These are phyloP conservation scores for Candida ascalaphidarum DNA, from an alignment of 805 yeast genomes.

Conservation along the genomic window DNA sequence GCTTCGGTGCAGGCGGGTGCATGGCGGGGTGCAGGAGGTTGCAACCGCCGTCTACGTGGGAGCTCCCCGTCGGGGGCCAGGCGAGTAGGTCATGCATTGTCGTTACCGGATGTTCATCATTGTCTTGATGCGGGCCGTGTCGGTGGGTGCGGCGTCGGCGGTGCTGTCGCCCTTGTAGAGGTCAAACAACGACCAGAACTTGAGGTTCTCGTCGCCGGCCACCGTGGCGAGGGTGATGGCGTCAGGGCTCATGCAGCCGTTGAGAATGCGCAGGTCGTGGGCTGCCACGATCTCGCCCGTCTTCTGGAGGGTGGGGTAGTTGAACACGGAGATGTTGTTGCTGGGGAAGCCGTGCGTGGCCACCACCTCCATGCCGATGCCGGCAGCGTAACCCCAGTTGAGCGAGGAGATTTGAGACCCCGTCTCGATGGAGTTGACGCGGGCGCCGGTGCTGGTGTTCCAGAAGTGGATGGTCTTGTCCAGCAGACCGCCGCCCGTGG, in stretches of 20 bases:
- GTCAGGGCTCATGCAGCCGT: conserved; percentile 83
- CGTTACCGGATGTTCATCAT: too few species aligned
- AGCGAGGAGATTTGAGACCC: conserved; percentile 93
- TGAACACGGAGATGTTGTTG: conserved; percentile 74
- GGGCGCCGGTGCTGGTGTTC: conserved; percentile 87
- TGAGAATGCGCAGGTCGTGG: conserved; percentile 82
- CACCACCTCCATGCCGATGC: conserved; percentile 74
- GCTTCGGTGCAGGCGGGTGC: too few species aligned
- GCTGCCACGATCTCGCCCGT: conserved; percentile 83
- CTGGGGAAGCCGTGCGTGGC: conserved; percentile 93
- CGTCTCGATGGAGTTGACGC: conserved; percentile 80
- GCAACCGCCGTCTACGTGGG: too few species aligned
- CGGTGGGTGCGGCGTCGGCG: not conserved
- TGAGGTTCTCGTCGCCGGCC: conserved; percentile 92
- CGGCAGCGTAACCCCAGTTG: conserved; percentile 77
- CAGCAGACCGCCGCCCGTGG: conserved; percentile 96
- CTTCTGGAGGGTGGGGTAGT: conserved; percentile 77
- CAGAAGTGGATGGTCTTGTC: conserved; percentile 89
- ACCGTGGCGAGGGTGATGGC: conserved; percentile 86
- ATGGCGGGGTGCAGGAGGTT: too few species aligned
- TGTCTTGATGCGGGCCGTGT: too few species aligned
- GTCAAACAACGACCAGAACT: conserved; percentile 91
- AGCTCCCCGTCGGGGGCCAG: too few species aligned
- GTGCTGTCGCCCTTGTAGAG: conserved; percentile 16
- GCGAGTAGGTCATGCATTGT: too few species aligned